Evolutionary conservation across 2,329 filamentous ascomycete species (phyloP).

Genomic region (Plectosphaerella sp.): DNA sequence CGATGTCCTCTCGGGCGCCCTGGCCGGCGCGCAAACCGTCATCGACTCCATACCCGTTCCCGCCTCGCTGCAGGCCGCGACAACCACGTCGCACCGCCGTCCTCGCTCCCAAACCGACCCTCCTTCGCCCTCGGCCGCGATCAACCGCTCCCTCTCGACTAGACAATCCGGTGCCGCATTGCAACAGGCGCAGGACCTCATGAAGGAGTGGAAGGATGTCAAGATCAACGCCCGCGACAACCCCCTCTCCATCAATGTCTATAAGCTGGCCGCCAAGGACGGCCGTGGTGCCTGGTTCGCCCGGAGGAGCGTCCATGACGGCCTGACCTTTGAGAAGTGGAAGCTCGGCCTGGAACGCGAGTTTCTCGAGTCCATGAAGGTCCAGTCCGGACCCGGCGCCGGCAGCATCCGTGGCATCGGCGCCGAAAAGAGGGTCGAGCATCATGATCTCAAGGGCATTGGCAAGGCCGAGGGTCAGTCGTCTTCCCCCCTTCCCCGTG

Average conservation of each 20-base stretch:
- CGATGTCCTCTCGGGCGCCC: constrained; percentile 53
- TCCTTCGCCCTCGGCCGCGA: constrained; percentile 44
- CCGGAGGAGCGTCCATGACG: constrained; percentile 75
- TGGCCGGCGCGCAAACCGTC: constrained; percentile 64
- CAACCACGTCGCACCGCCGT: constrained; percentile 35
- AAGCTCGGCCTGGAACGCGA: constrained; percentile 72
- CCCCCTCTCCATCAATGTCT: constrained; percentile 70
- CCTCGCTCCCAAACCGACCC: constrained; percentile 54
- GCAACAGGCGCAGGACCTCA: constrained; percentile 50
- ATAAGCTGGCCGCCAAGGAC: constrained; percentile 75
- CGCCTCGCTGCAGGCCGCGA: constrained; percentile 26
- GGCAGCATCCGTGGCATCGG: constrained; percentile 82
- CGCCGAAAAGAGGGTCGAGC: constrained; percentile 70
- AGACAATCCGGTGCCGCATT: constrained; percentile 40
- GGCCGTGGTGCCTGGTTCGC: constrained; percentile 88
- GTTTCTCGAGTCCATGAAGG: constrained; percentile 72
- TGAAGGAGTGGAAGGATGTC: constrained; percentile 82
- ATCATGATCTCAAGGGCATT: constrained; percentile 49
- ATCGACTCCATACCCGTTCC: constrained; percentile 68
- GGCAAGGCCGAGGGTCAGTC: constrained; percentile 58
- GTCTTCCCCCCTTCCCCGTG: background rate
- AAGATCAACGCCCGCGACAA: constrained; percentile 71
- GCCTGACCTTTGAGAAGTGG: constrained; percentile 72
- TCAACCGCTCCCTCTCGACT: constrained; percentile 41
- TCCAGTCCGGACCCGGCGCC: constrained; percentile 64